Conservation (phyloP, 2,329 filamentous ascomycete genomes). For the Clonostachys solani region DNA sequence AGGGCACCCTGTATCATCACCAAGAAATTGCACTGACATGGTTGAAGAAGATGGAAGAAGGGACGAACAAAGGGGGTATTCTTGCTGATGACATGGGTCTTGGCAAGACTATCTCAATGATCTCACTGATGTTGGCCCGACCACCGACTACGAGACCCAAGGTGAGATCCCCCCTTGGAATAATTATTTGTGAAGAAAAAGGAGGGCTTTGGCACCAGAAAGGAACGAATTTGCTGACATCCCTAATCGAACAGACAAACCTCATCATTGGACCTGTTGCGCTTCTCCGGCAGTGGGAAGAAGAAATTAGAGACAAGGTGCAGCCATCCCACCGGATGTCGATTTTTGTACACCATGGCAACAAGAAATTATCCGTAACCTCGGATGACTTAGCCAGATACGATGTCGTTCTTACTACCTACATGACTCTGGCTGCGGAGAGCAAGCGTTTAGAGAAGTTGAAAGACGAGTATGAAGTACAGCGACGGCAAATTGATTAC, state of each 20-base stretch:
- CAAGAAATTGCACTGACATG: conserved; percentile 80
- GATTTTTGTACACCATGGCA: conserved; percentile 68
- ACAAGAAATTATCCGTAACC: conserved; percentile 45
- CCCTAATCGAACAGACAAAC: conserved; percentile 54
- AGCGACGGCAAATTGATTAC: conserved; percentile 22
- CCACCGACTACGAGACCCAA: conserved; percentile 44
- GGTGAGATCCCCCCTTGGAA: conserved; percentile 10
- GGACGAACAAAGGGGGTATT: conserved; percentile 80
- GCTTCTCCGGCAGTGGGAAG: conserved; percentile 78
- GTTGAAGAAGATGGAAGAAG: conserved; percentile 77
- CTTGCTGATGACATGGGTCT: conserved; percentile 92
- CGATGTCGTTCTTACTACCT: conserved; percentile 82
- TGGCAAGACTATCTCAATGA: conserved; percentile 82
- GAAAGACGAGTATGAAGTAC: conserved; percentile 39
- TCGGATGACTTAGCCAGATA: conserved; percentile 58
- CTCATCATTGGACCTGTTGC: conserved; percentile 79
- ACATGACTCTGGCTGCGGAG: conserved; percentile 64
- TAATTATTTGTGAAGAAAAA: neutral
- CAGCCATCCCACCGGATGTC: conserved; percentile 53
- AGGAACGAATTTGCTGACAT: neutral
- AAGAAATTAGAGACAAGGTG: conserved; percentile 71
- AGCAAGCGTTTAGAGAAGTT: conserved; percentile 60
- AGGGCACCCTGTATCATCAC: conserved; percentile 69
- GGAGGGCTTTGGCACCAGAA: too few species aligned
- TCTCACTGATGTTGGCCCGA: conserved; percentile 70